Percentiles rank a stretch among this genome's conserved stretches.
phyloP scores from a whole-genome alignment of 2,329 filamentous ascomycete species.

The Verticillium albo-atrum region DNA sequence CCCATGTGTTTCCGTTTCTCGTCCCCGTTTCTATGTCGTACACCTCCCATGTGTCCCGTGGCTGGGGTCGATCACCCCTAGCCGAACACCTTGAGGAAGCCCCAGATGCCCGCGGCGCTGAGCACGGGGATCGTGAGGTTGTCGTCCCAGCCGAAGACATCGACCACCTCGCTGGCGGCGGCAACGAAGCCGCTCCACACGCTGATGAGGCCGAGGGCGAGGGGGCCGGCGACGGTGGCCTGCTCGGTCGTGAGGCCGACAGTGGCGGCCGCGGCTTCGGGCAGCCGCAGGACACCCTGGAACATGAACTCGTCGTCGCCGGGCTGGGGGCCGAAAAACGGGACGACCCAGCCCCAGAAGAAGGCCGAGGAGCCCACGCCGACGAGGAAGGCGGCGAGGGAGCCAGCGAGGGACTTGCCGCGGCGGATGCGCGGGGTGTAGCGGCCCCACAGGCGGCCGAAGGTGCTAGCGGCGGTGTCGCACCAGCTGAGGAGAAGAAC shows the following conservation, averaged over 20 bases:
- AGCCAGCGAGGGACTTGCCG: conserved; percentile 90
- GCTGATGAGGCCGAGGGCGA: conserved; percentile 77
- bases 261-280: conserved; percentile 49
- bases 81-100: conserved; percentile 84
- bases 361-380: conserved; percentile 77
- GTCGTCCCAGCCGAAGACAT: conserved; percentile 93
- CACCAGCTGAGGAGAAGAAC: conserved; percentile 95
- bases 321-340: conserved; percentile 59
- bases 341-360: conserved; percentile 87
- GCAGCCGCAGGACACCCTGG: conserved; percentile 69
- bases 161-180: conserved; percentile 82
- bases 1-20: background rate
- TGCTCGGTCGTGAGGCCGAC: conserved; percentile 58
- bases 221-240: conserved; percentile 60
- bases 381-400: conserved; percentile 74
- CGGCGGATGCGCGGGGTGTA: conserved; percentile 81
- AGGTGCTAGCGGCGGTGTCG: conserved; percentile 92
- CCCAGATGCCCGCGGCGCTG: conserved; percentile 84
- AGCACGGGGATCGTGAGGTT: conserved; percentile 95
- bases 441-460: conserved; percentile 82
- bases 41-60: background rate
- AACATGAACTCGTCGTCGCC: conserved; percentile 80
- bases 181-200: conserved; percentile 85
- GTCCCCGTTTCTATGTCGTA: background rate
- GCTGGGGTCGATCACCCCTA: conserved; percentile 26